Evolutionary conservation across 2,329 filamentous ascomycete genomes (phyloP).

Genomic region (Coniochaeta sp.): DNA sequence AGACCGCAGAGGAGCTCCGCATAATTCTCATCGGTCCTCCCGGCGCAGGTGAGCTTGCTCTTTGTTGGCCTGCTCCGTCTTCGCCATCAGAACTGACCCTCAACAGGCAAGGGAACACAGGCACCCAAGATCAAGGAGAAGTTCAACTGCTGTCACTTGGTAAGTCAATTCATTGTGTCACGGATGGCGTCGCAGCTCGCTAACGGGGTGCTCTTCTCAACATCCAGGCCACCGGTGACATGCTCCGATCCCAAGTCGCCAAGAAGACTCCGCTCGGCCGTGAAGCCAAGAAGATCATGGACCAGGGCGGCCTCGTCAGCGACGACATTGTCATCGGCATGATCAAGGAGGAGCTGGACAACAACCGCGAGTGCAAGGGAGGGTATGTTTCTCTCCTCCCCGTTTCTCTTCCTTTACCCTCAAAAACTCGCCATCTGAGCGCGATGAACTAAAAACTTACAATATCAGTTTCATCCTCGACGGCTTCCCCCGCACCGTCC

Average conservation of each 20-base stretch:
- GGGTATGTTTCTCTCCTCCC: conserved; percentile 56
- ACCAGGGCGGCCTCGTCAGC: conserved; percentile 92
- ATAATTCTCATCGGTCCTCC: conserved; percentile 98
- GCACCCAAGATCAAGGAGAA: conserved; percentile 97
- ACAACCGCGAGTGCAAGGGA: conserved; percentile 91
- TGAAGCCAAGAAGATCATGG: conserved; percentile 99
- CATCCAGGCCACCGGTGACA: conserved; percentile 86
- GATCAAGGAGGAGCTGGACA: conserved; percentile 96
- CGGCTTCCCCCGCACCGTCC: conserved; percentile 94
- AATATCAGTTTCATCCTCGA: conserved; percentile 97
- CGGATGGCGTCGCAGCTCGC: conserved; percentile 2
- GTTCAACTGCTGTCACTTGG: conserved; percentile 94
- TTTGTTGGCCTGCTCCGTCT: conserved; percentile 1
- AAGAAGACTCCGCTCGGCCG: conserved; percentile 92
- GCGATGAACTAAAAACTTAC: no score
- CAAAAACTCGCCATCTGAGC: neutral
- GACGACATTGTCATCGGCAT: conserved; percentile 99
- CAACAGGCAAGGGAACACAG: conserved; percentile 92
- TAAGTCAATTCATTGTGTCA: conserved; percentile 39
- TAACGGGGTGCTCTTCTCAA: conserved; percentile 7
- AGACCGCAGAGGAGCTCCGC: conserved; percentile 63
- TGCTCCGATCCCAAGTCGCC: conserved; percentile 96
- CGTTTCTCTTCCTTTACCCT: neutral
- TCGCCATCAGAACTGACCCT: neutral
- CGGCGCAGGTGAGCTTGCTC: conserved; percentile 87